Evolutionary conservation across 2,329 filamentous ascomycete species (phyloP).

Genomic region (Mycosphaerelloides madeirae): DNA sequence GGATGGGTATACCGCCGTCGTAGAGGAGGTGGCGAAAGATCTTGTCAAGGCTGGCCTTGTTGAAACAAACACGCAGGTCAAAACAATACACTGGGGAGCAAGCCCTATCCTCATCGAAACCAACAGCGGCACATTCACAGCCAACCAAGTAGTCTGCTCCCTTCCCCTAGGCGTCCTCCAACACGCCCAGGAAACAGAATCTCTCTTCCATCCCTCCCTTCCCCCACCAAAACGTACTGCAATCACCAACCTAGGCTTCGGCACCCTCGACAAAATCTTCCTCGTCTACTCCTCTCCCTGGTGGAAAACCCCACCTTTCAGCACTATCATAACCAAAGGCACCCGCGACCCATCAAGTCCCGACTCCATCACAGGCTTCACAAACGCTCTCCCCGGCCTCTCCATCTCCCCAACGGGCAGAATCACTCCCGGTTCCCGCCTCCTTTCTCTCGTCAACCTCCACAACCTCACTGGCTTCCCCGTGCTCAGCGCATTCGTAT

Average conservation of each 20-base stretch:
- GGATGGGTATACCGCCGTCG: slow-evolving; percentile 23
- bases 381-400: slow-evolving; percentile 19
- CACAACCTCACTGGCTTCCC: slow-evolving; percentile 20
- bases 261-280: slow-evolving; percentile 25
- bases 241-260: slow-evolving; percentile 19
- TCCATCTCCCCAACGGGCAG: slow-evolving; percentile 16
- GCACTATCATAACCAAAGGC: slow-evolving; percentile 2
- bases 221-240: slow-evolving; percentile 15
- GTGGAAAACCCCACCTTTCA: slow-evolving; percentile 22
- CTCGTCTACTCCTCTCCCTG: slow-evolving; percentile 20
- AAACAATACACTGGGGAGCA: slow-evolving; percentile 13
- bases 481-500: slow-evolving; percentile 20
- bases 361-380: slow-evolving; percentile 21
- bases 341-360: slow-evolving; percentile 1
- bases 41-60: slow-evolving; percentile 12
- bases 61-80: slow-evolving; percentile 10
- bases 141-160: slow-evolving; percentile 21
- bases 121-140: slow-evolving; percentile 10
- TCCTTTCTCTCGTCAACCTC: slow-evolving; percentile 20
- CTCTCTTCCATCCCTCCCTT: slow-evolving; percentile 18
- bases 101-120: slow-evolving; percentile 16
- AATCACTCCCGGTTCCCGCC: slow-evolving; percentile 10
- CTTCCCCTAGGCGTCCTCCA: slow-evolving; percentile 23
- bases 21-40: slow-evolving; percentile 19
- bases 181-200: slow-evolving; percentile 2